Evolutionary conservation across 306 rosid species (phyloP).

Genomic region (Medicago truncatula): MtrunA17r5.0-ANR NC_053046.1:26935001-26935500

Average conservation of each 20-base stretch:
- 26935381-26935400: slow-evolving; percentile 31
- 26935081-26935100: not conserved
- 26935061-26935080: slow-evolving; percentile 39
- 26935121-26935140: slow-evolving; percentile 24
- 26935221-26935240: not conserved
- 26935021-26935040: not conserved
- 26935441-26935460: not conserved
- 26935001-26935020: not conserved
- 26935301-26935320: not conserved
- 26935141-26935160: slow-evolving; percentile 10
- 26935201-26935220: slow-evolving; percentile 35
- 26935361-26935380: not conserved
- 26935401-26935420: slow-evolving; percentile 27
- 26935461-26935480: not conserved
- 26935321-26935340: not conserved
- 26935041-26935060: slow-evolving; percentile 37
- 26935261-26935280: not conserved
- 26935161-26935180: slow-evolving; percentile 29
- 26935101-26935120: not conserved
- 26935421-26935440: slow-evolving; percentile 34
- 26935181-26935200: slow-evolving; percentile 36
- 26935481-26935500: not conserved
- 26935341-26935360: slow-evolving; percentile 5
- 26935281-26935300: not conserved
- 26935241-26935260: slow-evolving; percentile 6